Evolutionary conservation across 2,329 filamentous ascomycete species (phyloP).

Genomic region (Phialemoniopsis sp.): DNA sequence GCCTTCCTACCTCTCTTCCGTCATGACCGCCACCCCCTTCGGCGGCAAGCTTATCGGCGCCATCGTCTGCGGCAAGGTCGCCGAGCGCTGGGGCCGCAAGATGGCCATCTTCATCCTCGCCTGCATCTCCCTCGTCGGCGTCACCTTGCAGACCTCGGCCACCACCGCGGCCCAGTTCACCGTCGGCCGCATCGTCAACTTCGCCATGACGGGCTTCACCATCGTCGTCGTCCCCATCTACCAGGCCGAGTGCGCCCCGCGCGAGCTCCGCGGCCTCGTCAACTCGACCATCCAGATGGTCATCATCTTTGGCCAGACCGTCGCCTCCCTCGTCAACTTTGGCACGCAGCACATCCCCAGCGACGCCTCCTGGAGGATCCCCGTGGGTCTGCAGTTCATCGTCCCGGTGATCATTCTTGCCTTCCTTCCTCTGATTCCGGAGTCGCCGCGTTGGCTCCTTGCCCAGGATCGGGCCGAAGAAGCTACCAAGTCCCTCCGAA

Average conservation of each 20-base stretch:
- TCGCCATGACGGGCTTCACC: constrained; percentile 23
- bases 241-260: constrained; percentile 18
- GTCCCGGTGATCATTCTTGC: constrained; percentile 29
- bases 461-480: constrained; percentile 28
- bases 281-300: constrained; percentile 20
- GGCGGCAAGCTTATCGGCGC: constrained; percentile 2
- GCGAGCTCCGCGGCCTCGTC: constrained; percentile 19
- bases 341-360: constrained; percentile 23
- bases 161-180: constrained; percentile 22
- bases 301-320: constrained; percentile 18
- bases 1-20: constrained; percentile 3
- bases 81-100: constrained; percentile 19
- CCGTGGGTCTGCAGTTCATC: constrained; percentile 36
- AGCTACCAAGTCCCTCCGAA: constrained; percentile 24
- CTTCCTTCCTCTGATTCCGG: constrained; percentile 29
- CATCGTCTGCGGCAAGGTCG: constrained; percentile 12
- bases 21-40: constrained; percentile 4
- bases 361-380: too few species aligned
- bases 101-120: constrained; percentile 15
- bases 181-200: constrained; percentile 21
- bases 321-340: constrained; percentile 18
- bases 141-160: constrained; percentile 20
- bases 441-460: constrained; percentile 38
- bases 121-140: constrained; percentile 15
- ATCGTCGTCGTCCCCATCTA: constrained; percentile 26